A percentile compares a stretch with the other conserved stretches of the same genome.
These are phyloP conservation scores for Coemansia sp. DNA, from an alignment of 192 early-diverging fungal genomes.

Conservation along the genomic window DNA sequence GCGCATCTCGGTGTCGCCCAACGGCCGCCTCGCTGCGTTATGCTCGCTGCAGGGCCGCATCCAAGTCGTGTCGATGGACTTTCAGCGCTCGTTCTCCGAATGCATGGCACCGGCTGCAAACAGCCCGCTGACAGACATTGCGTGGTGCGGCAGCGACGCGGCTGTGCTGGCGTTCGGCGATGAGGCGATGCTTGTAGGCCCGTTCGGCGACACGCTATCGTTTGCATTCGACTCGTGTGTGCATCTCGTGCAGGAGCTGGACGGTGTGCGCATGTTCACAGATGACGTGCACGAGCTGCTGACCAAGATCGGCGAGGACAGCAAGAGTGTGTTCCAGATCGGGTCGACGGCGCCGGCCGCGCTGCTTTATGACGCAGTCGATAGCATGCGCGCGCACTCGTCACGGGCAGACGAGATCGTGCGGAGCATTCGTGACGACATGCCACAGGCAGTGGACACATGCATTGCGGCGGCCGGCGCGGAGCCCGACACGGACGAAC, in stretches of 20 bases:
- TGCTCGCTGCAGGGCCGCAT: constrained; percentile 74
- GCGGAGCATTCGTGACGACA: constrained; percentile 75
- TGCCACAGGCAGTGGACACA: constrained; percentile 83
- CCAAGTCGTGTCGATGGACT: constrained; percentile 94
- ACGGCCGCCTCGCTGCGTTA: constrained; percentile 90
- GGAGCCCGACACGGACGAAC: constrained; percentile 73
- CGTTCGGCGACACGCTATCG: constrained; percentile 71
- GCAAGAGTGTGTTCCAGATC: constrained; percentile 77
- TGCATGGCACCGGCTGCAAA: constrained; percentile 57
- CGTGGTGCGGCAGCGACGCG: constrained; percentile 93
- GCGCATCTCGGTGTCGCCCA: constrained; percentile 87
- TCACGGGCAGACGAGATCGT: constrained; percentile 96
- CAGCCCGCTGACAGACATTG: constrained; percentile 15
- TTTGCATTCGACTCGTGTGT: constrained; percentile 75
- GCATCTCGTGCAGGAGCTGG: constrained; percentile 84
- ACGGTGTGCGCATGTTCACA: constrained; percentile 88
- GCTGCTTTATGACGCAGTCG: constrained; percentile 82
- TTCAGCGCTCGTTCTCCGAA: constrained; percentile 89
- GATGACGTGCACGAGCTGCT: constrained; percentile 82
- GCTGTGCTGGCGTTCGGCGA: constrained; percentile 84
- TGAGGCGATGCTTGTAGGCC: constrained; percentile 86
- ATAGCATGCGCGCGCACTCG: constrained; percentile 61
- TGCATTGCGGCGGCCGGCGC: constrained; percentile 92
- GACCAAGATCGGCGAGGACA: constrained; percentile 64
- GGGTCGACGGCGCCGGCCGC: constrained; percentile 93